Evolutionary conservation across 345 rosid species (phyloP).

Genomic region (Kandelia obovata): DNA sequence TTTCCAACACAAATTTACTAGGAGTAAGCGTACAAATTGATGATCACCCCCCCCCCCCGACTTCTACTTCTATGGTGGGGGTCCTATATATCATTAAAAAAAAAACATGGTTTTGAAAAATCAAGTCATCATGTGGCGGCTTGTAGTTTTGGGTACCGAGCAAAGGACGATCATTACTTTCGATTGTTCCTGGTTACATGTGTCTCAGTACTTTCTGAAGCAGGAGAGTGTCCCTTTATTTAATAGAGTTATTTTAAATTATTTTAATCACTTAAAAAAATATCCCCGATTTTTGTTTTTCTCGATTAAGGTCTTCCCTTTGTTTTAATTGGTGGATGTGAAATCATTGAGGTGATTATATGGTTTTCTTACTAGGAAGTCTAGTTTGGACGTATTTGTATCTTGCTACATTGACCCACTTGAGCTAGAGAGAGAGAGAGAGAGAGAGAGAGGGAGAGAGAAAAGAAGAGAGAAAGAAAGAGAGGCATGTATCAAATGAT

Average conservation of each 20-base stretch:
- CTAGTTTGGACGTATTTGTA: constrained; percentile 50
- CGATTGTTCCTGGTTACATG: constrained; percentile 11
- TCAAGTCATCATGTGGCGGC: constrained; percentile 38
- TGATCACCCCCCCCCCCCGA: no score
- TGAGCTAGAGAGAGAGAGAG: constrained; percentile 18
- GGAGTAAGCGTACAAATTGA: no score
- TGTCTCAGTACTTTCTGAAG: constrained; percentile 8
- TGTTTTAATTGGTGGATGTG: constrained; percentile 30
- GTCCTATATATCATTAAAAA: no score
- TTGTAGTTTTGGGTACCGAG: constrained; percentile 45
- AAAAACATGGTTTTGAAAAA: background rate
- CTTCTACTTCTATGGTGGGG: no score
- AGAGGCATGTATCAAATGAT: constrained; percentile 24
- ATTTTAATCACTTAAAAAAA: constrained; percentile 4
- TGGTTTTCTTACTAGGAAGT: constrained; percentile 32
- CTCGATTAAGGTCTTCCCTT: constrained; percentile 10
- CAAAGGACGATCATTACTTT: constrained; percentile 31
- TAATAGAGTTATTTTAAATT: background rate
- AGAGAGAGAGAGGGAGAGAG: constrained; percentile 8
- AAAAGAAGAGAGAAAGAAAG: background rate
- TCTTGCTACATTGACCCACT: constrained; percentile 51
- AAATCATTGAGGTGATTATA: constrained; percentile 44
- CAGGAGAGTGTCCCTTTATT: constrained; percentile 1
- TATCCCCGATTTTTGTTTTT: background rate
- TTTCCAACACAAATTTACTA: no score